Evolutionary conservation across 2,329 filamentous ascomycete genomes (phyloP).

Genomic region (Pseudogymnoascus sp.): DNA sequence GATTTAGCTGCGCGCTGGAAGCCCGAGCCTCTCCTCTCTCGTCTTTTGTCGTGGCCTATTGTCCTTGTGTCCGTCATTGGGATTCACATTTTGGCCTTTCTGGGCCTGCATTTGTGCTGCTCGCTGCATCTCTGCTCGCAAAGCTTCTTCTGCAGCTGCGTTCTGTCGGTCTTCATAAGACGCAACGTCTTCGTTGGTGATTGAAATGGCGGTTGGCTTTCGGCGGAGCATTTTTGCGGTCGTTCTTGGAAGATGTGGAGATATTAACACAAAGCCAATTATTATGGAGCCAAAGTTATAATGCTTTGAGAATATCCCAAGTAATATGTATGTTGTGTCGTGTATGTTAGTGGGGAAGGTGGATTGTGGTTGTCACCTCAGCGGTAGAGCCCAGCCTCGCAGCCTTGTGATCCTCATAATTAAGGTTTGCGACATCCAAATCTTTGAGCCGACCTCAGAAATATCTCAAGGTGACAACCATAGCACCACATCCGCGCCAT

Average conservation of each 20-base stretch:
- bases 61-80: constrained; percentile 19
- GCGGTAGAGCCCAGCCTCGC: background rate
- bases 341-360: background rate
- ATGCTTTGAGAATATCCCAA: background rate
- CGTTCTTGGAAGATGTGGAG: background rate
- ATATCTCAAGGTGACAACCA: constrained; percentile 5
- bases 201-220: constrained; percentile 56
- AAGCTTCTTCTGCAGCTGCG: constrained; percentile 29
- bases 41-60: constrained; percentile 21
- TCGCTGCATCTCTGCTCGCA: constrained; percentile 16
- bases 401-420: constrained; percentile 5
- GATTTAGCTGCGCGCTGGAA: constrained; percentile 19
- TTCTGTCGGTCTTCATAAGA: constrained; percentile 58
- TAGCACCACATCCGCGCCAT: constrained; percentile 19
- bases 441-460: constrained; percentile 7
- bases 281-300: background rate
- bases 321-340: background rate
- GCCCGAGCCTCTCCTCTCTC: constrained; percentile 31
- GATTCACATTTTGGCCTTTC: constrained; percentile 17
- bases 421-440: constrained; percentile 5
- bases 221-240: constrained; percentile 52
- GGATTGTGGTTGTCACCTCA: background rate
- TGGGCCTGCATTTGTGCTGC: constrained; percentile 19
- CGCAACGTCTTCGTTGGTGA: constrained; percentile 63
- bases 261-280: background rate